Evolutionary conservation across 192 early-diverging fungal genomes (phyloP), one percentile per base, ranked within the genome.

Genomic region (Podila verticillata): DNA sequence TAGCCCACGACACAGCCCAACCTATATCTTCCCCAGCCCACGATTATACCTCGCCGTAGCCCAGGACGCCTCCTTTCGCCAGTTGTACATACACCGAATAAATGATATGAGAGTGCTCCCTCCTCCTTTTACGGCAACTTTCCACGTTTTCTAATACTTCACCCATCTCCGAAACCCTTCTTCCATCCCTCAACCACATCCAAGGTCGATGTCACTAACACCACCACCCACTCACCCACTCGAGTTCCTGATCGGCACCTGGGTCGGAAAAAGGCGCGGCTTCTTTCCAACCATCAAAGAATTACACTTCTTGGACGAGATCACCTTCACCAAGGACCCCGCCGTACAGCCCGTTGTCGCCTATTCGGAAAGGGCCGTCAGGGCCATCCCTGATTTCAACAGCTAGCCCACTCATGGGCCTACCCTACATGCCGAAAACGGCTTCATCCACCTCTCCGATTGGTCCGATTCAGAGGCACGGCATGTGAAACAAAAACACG

Each of bases 161-260:
- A 17, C 39, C 12, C 13, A 44, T 44, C 39, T 44, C 15, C 1
- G 15, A 44, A 44, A 44, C 13, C 36, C 39, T 2, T 44, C 13
- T 2, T 4, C 39, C 60, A 61, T 29, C 17, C 63, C 1, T 3
- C 32, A 0, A n/a, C 12, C 2, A 5, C 47, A 6, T 20, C 6
- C 4, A 47, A 19, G 20, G 30, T 34, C n/a, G 24, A 66, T 4
- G 44, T 20, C 34, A 61, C 44, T 26, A 75, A 12, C 24, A 36
- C 34, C 61, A 31, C 61, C 34, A 36, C 32, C 15, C 31, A 26
- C 74, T 3, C 74, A 66, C 68, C 74, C 74, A 1, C 63, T 78
- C 48, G 74, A 78, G 49, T 78, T 78, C 58, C 56, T 78, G 13
- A 66, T 78, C 22, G 74, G 74, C 9, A 78, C 68, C 32, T 70